Base-by-base conservation (phyloP, 164 flowering plant genomes). In the Cinnamomum micranthum region DNA sequence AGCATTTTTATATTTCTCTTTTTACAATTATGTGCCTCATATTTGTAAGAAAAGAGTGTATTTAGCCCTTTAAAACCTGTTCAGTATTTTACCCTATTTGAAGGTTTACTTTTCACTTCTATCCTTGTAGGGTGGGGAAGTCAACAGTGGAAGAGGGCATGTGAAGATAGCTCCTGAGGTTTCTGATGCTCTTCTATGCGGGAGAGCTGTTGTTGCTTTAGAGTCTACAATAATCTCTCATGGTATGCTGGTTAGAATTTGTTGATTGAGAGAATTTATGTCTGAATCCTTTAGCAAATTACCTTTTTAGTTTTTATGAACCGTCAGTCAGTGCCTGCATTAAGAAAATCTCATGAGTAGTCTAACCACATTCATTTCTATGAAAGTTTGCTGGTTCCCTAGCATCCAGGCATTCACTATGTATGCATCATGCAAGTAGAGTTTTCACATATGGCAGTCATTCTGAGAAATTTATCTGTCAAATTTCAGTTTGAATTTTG, bases 221-320 rank as follows among this genome's bases (percentile, higher is more conserved):
- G 97, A 93, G 75, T 93, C 98, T 25, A 93, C 98, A 64, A 91
- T 93, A 25, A 93, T 93, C 22, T 90, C 94, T 55, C 97, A 91
- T 84, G 97, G 96, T 93, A 73, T 59, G 72, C 65, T 17, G 15
- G 14, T 73, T 65, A 47, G 31, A 9, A 27, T 19, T n/a, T 19
- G 12, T 66, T 15, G 6, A 15, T 14, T 55, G n/a, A 6, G 17
- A 55, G 20, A 55, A 15, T 55, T 15, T 2, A 55, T 55, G n/a
- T 55, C 60, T 15, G 17, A 15, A 55, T 20, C n/a, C 60, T 55
- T 41, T 41, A 7, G 47, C 47, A 41, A 41, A 55, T 55, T 15
- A 15, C 17, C 60, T 55, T 55, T 55, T 20, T 55, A 19, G 19
- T 55, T 55, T 3, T 55, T 55, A 55, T 55, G 60, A 20, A 55